These are phyloP conservation scores for Dictyostelium purpureum DNA, from an alignment of 78 protist species.

Conservation along the genomic window DNA sequence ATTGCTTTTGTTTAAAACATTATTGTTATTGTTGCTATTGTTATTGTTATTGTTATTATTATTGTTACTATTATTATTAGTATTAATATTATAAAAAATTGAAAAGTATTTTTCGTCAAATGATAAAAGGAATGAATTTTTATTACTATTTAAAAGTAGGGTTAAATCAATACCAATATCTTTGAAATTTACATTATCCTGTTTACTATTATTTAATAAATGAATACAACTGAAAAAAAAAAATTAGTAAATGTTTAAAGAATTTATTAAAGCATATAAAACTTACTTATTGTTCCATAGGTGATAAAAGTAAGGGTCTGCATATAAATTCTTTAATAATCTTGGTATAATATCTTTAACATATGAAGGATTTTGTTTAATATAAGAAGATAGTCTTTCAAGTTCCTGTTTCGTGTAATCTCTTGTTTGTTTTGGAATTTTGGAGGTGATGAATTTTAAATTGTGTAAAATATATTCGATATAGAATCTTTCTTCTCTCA, in stretches of 20 bases:
- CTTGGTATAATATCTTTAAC: slow-evolving; percentile 62
- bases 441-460: slow-evolving; percentile 24
- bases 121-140: slow-evolving; percentile 35
- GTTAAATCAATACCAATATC: slow-evolving; percentile 7
- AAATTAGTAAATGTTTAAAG: background rate
- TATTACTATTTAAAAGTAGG: slow-evolving; percentile 6
- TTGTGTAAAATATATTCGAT: slow-evolving; percentile 33
- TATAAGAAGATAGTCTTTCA: background rate
- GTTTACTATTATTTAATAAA: background rate
- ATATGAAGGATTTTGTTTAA: slow-evolving; percentile 41
- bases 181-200: background rate
- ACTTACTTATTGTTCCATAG: slow-evolving; percentile 50
- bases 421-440: slow-evolving; percentile 70
- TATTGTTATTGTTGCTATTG: background rate
- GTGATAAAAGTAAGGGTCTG: slow-evolving; percentile 49
- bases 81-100: background rate
- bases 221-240: slow-evolving; percentile 15
- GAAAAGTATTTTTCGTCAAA: slow-evolving; percentile 44
- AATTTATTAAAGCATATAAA: background rate
- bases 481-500: slow-evolving; percentile 40
- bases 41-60: background rate
- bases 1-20: background rate
- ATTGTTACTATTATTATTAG: background rate
- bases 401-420: slow-evolving; percentile 27
- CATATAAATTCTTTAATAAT: slow-evolving; percentile 45